Base-by-base conservation (phyloP, 2,329 filamentous ascomycete species). In the Epichloe coenophiala region DNA sequence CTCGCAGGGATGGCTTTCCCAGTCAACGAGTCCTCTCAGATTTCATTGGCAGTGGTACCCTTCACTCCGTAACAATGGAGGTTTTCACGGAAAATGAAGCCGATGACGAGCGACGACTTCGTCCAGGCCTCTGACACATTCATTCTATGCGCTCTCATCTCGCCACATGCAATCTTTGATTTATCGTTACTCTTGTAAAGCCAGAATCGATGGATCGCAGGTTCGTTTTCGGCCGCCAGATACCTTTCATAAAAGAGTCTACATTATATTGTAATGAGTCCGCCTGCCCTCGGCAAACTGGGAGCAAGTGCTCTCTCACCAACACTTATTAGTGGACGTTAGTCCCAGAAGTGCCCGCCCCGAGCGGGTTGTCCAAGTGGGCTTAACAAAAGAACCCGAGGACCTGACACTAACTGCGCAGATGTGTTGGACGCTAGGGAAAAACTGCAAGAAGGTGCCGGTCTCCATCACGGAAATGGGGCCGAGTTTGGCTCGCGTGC, bases 341-440 rank as follows among this genome's bases (percentile, higher is more conserved):
- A 5, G 37, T 11, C 21, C 35, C 35, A 50, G 45, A 52, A 45
- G 45, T 45, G 45, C 48, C 51, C 27, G 38, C 37, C 36, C 37
- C 42, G 48, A 51, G 52, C 55, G 53, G 52, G 47, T 54, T 49
- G 38, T 47, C 47, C 27, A 40, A 54, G 56, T 57, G 19, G 58
- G 57, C 51, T 51, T 56, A 57, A 53, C 57, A 60, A 60, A 60
- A 59, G 58, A 48, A 57, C 58, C 57, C 54, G 51, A 50, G 58
- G 49, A 57, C 57, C 57, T 54, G 51, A 50, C 44, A 48, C 48
- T 23, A 23, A 23, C 1, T 12, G 19, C 48, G 48, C 50, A 51
- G 49, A 45, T 49, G 47, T 48, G 43, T 42, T 41, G 46, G 51
- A 50, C 57, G 57, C 58, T 59, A 60, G 52, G 51, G 45, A 54